Percentiles rank a stretch among this genome's conserved stretches.
These are phyloP conservation scores for Penicillium robsamsonii DNA, from an alignment of 495 filamentous ascomycete genomes.

Conservation along the genomic window DNA sequence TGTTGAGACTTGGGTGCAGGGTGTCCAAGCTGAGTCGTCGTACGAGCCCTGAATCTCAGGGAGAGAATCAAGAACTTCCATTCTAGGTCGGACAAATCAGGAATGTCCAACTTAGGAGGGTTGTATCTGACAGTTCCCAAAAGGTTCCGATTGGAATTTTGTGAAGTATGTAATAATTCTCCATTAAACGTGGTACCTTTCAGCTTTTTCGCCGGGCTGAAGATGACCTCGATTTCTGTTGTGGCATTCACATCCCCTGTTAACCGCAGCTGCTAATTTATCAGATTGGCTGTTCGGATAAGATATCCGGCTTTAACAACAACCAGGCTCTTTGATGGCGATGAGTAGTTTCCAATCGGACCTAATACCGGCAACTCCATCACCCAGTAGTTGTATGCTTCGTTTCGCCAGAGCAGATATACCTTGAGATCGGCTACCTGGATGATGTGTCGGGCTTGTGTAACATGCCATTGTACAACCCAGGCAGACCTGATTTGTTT, in stretches of 20 bases:
- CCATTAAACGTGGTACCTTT: constrained; percentile 54
- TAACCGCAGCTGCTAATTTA: constrained; percentile 46
- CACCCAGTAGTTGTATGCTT: constrained; percentile 65
- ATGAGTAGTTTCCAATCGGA: constrained; percentile 21
- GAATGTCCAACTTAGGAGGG: constrained; percentile 46
- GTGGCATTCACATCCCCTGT: constrained; percentile 66
- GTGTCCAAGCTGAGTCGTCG: constrained; percentile 59
- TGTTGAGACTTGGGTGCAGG: constrained; percentile 49
- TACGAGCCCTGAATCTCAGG: constrained; percentile 61
- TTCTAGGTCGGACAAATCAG: constrained; percentile 47
- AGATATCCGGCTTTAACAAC: constrained; percentile 67
- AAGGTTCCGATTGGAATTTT: constrained; percentile 33
- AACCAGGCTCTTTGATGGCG: constrained; percentile 35
- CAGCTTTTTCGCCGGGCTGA: constrained; percentile 37
- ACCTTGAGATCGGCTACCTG: constrained; percentile 48
- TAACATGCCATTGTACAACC: constrained; percentile 52
- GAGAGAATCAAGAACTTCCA: constrained; percentile 68
- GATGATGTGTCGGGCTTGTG: constrained; percentile 42
- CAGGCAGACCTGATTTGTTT: constrained; percentile 33
- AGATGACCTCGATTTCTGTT: constrained; percentile 58
- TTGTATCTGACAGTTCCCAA: constrained; percentile 44
- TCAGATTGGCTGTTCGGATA: constrained; percentile 52
- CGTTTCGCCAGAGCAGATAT: constrained; percentile 54
- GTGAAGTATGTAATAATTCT: constrained; percentile 26
- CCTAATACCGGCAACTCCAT: constrained; percentile 42